Evolutionary conservation across 2,329 filamentous ascomycete genomes (phyloP), one percentile per base, ranked within the genome.

Genomic region (Beauveria australis): DNA sequence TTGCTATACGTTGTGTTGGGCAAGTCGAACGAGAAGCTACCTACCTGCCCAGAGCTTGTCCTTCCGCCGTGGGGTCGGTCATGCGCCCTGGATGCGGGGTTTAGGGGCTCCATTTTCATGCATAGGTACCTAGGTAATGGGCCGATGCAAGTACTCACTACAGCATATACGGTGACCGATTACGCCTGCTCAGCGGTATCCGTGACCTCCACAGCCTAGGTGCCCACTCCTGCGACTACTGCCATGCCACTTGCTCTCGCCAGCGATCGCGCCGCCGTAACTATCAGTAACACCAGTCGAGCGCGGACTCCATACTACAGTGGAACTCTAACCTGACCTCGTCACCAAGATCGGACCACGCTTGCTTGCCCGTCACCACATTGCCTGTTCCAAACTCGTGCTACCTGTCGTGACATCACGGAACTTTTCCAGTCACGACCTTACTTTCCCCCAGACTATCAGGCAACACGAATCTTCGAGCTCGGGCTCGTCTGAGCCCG

Each of bases 401-500:
- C 48, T 48, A 48, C 58, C 43, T 4, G 16, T 33, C 18, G 49
- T 28, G 16, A 41, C 26, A 60, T 60, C 58, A 60, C 49, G 49
- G 49, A 60, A 60, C 58, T 53, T 33, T 9, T 28, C 51, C 14
- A 46, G 24, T 41, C 19, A 7, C 26, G 10, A 44, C 5, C 43
- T 18, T 19, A 19, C 22, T 41, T 26, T 28, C 30, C 22, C 22
- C 10, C 4, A n/a, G 18, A 12, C 40, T 37, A 12, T 41, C 58
- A 60, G 43, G 19, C 48, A 47, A 54, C 49, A 53, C 49, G 24
- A 9, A 12, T 41, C 41, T 18, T 43, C n/a, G 16, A 26, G 59
- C 53, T 51, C 59, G 59, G 59, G 59, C 59, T 61, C 59, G 19
- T 56, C 53, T 61, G 59, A 61, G 59, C 59, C 59, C 59, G 59